Evolutionary conservation across 73 alveolate species (phyloP), one percentile per base, ranked within the genome.

Genomic region (Tetrahymena elliotti): DNA sequence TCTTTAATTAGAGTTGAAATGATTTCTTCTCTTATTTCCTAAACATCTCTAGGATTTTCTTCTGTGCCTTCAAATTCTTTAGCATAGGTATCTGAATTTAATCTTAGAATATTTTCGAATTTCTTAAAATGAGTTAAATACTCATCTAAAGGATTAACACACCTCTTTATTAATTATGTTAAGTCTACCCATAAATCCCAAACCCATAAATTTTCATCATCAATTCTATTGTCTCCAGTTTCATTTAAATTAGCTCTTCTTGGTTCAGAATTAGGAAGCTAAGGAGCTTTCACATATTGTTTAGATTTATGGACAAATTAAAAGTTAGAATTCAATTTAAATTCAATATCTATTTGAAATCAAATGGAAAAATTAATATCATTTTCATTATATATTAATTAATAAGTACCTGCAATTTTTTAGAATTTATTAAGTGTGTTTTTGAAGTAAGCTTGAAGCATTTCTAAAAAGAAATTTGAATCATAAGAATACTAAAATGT

Each of bases 151-250:
- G 99, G 99, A 84, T 97, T 98, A 95, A 98, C 97, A 15, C 99
- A 99, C 93, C 97, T 96, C 94, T 98, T 98, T 24, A 99, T 97
- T 20, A 98, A 96, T 18, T 53, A 96, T 24, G 97, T 97, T 84
- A 99, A 94, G 18, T 95, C 84, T 94, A 97, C 99, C 94, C 95
- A 98, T 53, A 98, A 97, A 84, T 98, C 99, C 99, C 99, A 98
- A n/a, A 99, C 98, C 99, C 99, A 99, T 38, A 98, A 97, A 94
- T 98, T 98, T 93, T 98, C 99, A 96, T 99, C 99, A 24, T 68
- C 88, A 7, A 68, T 10, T 68, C 88, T 68, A 68, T 68, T 68
- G n/a, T 68, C 88, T 27, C 88, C 88, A 22, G 88, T 68, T 4
- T 68, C 88, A 68, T 68, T 68, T 31, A 68, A 68, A 36, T 68